Evolutionary conservation across 768 basidiomycete species (phyloP).

Genomic region (Dioszegia hungarica): DNA sequence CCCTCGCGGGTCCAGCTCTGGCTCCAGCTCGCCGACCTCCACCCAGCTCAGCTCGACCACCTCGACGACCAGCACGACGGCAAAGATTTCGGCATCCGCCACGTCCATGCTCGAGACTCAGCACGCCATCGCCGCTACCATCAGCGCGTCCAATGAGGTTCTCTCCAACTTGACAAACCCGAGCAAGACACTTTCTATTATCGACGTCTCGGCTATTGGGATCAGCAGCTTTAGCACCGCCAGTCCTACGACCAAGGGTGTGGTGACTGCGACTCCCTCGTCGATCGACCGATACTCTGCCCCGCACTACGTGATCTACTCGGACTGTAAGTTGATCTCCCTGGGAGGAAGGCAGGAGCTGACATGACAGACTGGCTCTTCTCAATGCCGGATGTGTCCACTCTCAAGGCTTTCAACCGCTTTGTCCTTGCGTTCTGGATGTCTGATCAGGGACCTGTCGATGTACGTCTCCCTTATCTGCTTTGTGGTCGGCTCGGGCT

Average conservation of each 20-base stretch:
- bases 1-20: too few species aligned
- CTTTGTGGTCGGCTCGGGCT: not conserved
- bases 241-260: not conserved
- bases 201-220: not conserved
- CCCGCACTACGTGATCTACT: conserved; percentile 43
- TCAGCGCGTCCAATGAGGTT: not conserved
- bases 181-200: not conserved
- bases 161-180: conserved; percentile 1
- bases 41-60: too few species aligned
- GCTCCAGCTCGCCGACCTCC: too few species aligned
- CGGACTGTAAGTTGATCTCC: conserved; percentile 16
- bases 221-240: conserved; percentile 1
- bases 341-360: not conserved
- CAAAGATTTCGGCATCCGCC: too few species aligned
- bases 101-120: not conserved
- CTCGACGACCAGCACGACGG: not conserved
- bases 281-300: conserved; percentile 9
- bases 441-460: conserved; percentile 36
- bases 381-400: conserved; percentile 37
- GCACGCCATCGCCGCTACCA: not conserved
- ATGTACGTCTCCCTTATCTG: conserved; percentile 5
- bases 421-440: conserved; percentile 50
- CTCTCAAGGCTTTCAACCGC: conserved; percentile 34
- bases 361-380: conserved; percentile 30
- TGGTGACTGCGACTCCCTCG: not conserved